A percentile compares a stretch with the other conserved stretches of the same genome.
These are phyloP conservation scores for Yueomyces sp. DNA, from an alignment of 805 yeast genomes.

Conservation along the genomic window DNA sequence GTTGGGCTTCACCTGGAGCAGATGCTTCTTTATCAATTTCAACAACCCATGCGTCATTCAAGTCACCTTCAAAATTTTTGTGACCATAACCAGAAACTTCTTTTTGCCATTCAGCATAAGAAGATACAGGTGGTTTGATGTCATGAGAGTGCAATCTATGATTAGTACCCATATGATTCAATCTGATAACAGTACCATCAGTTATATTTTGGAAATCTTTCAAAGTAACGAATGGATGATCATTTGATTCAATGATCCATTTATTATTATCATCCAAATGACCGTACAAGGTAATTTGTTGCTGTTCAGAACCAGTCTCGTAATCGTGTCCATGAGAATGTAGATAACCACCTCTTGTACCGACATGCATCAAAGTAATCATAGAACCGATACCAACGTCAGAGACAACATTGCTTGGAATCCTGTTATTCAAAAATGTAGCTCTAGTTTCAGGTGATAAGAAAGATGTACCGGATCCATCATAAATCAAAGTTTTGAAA, in stretches of 20 bases:
- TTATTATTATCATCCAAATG: slow-evolving; percentile 61
- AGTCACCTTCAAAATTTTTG: slow-evolving; percentile 69
- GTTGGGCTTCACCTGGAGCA: slow-evolving; percentile 37
- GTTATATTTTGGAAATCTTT: slow-evolving; percentile 46
- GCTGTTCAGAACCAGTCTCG: slow-evolving; percentile 74
- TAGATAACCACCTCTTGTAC: slow-evolving; percentile 67
- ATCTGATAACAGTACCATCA: slow-evolving; percentile 61
- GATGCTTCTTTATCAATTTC: slow-evolving; percentile 53
- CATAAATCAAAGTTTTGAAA: slow-evolving; percentile 39
- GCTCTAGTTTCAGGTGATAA: slow-evolving; percentile 63
- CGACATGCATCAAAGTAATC: slow-evolving; percentile 53
- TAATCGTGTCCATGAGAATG: slow-evolving; percentile 64
- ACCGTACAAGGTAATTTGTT: slow-evolving; percentile 70
- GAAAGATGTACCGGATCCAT: slow-evolving; percentile 60
- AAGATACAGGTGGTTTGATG: slow-evolving; percentile 69
- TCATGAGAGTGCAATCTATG: slow-evolving; percentile 80
- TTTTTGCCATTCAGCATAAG: slow-evolving; percentile 64
- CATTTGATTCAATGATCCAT: slow-evolving; percentile 61
- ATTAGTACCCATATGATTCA: slow-evolving; percentile 41
- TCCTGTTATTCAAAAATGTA: slow-evolving; percentile 42
- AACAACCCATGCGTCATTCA: slow-evolving; percentile 71
- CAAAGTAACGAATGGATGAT: slow-evolving; percentile 40
- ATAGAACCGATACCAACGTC: slow-evolving; percentile 65
- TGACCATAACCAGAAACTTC: slow-evolving; percentile 70
- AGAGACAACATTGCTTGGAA: slow-evolving; percentile 46